Base-by-base conservation (phyloP, 148 eudicot genomes). In the Silene uniflora region DNA sequence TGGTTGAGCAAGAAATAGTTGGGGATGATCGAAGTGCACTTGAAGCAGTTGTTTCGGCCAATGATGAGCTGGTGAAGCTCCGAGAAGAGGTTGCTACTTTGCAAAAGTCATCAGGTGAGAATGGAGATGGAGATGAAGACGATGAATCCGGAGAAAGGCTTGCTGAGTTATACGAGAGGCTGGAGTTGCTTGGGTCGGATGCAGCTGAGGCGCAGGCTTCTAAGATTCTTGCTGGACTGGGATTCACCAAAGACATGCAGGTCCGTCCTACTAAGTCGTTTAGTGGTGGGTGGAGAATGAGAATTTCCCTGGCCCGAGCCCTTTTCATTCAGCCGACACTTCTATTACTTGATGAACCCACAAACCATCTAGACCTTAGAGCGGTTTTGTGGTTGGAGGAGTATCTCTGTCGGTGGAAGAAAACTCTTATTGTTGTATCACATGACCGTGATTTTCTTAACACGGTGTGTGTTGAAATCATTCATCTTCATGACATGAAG, bases 261-360 rank as follows among this genome's bases (percentile, higher is more conserved):
- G 88, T 46, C 4, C 87, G 91, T 13, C 62, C 91, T 54, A 89
- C 93, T 14, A 78, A 76, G 76, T 89, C 89, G 39, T 89, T 89
- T 22, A 89, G 93, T 81, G 93, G 93, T 62, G 93, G 93, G 14
- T 89, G 93, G 93, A 87, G 93, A 52, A 89, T 89, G 93, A 86
- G 91, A 73, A 89, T 89, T 59, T 89, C 93, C 52, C 58, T 87
- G 22, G 93, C 89, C 19, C 76, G 93, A 73, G 93, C 93, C 46
- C 90, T 89, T 25, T 89, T 89, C 77, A 82, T 89, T 73, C 91
- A 89, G 82, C 93, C 89, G 5, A 89, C 91, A 6, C 86, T 89
- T 17, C 66, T 89, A 71, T 78, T 89, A 58, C 84, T 89, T 19
- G 93, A 89, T 83, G 93, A 89, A 83, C 93, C 91, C 61, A 89